Evolutionary conservation across 805 yeast genomes (phyloP).

Genomic region (Wickerhamomyces pijperi): DNA sequence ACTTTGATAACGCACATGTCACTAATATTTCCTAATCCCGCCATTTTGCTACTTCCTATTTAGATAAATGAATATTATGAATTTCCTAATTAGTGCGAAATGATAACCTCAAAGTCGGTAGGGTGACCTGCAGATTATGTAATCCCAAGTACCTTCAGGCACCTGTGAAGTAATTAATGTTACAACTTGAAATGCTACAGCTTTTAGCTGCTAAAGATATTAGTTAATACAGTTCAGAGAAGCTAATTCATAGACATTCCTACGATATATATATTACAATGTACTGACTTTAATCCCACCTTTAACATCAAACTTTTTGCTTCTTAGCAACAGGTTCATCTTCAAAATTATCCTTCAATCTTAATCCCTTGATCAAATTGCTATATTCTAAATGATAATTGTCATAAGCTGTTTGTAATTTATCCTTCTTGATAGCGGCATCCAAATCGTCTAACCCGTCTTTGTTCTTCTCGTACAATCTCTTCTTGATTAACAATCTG

Average conservation of each 20-base stretch:
- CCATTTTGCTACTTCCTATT: neutral
- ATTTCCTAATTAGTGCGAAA: neutral
- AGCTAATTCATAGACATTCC: too few relatives aligned
- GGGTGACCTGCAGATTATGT: neutral
- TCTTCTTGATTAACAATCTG: conserved; percentile 55
- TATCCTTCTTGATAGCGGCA: conserved; percentile 50
- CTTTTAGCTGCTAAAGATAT: too few relatives aligned
- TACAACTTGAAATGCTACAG: too few relatives aligned
- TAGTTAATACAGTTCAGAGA: too few relatives aligned
- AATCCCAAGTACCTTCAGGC: neutral
- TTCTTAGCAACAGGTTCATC: conserved; percentile 8
- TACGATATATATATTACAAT: too few relatives aligned
- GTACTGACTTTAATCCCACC: too few relatives aligned
- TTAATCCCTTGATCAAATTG: conserved; percentile 29
- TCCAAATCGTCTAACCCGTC: conserved; percentile 68
- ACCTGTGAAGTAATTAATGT: too few relatives aligned
- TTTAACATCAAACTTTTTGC: conserved; percentile 4
- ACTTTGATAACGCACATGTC: neutral
- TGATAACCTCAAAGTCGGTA: too few relatives aligned
- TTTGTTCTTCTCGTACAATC: conserved; percentile 68
- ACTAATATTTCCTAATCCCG: neutral
- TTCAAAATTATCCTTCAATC: conserved; percentile 6
- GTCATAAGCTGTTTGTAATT: conserved; percentile 65
- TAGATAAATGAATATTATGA: neutral
- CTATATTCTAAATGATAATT: conserved; percentile 61